A percentile compares a stretch with the other conserved stretches of the same genome.
These are phyloP conservation scores for Piloderma croceum DNA, from an alignment of 768 basidiomycete species.

Conservation along the genomic window DNA sequence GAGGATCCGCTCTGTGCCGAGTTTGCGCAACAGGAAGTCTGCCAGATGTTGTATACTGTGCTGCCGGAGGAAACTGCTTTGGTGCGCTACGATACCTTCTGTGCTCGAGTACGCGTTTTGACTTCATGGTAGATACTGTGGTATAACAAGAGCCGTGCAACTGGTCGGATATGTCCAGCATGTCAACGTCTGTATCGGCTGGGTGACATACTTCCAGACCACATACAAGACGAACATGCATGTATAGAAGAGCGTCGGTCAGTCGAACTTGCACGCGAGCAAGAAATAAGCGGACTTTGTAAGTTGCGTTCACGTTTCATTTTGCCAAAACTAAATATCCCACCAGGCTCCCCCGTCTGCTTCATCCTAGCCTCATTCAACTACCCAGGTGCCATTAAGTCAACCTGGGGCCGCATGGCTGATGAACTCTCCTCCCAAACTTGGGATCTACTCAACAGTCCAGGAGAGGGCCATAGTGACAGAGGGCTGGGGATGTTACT, in stretches of 20 bases:
- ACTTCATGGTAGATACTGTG: constrained; percentile 52
- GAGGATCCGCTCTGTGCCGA: constrained; percentile 69
- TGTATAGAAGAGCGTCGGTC: constrained; percentile 18
- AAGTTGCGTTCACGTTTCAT: constrained; percentile 23
- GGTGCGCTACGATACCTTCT: constrained; percentile 43
- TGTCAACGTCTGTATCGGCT: constrained; percentile 69
- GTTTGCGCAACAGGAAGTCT: constrained; percentile 69
- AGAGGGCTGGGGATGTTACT: constrained; percentile 55
- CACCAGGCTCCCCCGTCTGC: constrained; percentile 69
- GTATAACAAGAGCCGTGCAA: constrained; percentile 79
- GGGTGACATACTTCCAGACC: constrained; percentile 58
- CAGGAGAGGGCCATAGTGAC: constrained; percentile 33
- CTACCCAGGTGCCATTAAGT: constrained; percentile 35
- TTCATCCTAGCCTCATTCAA: constrained; percentile 57
- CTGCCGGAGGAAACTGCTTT: constrained; percentile 68
- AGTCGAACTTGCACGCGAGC: constrained; percentile 49
- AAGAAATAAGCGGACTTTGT: constrained; percentile 76
- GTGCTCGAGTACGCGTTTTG: background rate
- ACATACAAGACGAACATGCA: constrained; percentile 25
- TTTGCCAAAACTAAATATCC: background rate
- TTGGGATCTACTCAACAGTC: constrained; percentile 47
- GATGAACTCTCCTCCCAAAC: constrained; percentile 64
- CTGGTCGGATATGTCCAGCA: constrained; percentile 69
- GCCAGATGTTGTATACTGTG: constrained; percentile 65
- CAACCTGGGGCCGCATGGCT: constrained; percentile 62